Evolutionary conservation across 169 alveolate species (phyloP), one percentile per base, ranked within the genome.

Genomic region (Babesia ovata): DNA sequence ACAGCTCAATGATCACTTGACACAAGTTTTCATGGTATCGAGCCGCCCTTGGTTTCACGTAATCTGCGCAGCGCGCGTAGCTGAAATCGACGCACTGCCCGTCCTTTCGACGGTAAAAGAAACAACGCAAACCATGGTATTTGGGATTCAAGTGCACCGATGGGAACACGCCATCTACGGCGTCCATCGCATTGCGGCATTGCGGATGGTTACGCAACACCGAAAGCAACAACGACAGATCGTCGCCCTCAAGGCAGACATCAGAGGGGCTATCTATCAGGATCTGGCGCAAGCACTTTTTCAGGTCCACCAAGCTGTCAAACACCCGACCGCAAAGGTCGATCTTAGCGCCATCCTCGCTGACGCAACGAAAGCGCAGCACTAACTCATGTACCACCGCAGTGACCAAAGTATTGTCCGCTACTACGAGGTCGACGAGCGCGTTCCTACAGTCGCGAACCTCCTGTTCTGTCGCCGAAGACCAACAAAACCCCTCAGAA

Each of bases 61-160:
- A 19, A 26, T 81, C 88, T 39, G 84, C 75, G 46, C 88, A 81
- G 22, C 88, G 28, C 10, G 84, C 73, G 77, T 81, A 81, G 52
- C 88, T 81, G 69, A 81, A 81, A 24, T 67, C 75, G n/a, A 59
- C 84, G 39, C 72, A 63, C 13, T 14, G 17, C 12, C 88, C 88
- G 33, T 63, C 84, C 24, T 21, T 53, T 3, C 49, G 33, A 11
- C 79, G 58, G 67, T 72, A 81, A 71, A 70, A 81, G 66, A 73
- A 81, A 29, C 88, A 81, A 9, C 88, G 33, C 58, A 81, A 36
- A 17, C 84, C 79, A 36, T 46, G 75, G 42, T 69, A 81, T 45
- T 53, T 56, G 49, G 88, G 84, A 36, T 63, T 62, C 72, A 39
- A 58, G 45, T 81, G 84, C n/a, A 77, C 66, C 53, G 88, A 81